Percentiles rank a stretch among this genome's conserved stretches.
phyloP scores from a whole-genome alignment of 257 asterid species.

The Echites panduratus region DNA sequence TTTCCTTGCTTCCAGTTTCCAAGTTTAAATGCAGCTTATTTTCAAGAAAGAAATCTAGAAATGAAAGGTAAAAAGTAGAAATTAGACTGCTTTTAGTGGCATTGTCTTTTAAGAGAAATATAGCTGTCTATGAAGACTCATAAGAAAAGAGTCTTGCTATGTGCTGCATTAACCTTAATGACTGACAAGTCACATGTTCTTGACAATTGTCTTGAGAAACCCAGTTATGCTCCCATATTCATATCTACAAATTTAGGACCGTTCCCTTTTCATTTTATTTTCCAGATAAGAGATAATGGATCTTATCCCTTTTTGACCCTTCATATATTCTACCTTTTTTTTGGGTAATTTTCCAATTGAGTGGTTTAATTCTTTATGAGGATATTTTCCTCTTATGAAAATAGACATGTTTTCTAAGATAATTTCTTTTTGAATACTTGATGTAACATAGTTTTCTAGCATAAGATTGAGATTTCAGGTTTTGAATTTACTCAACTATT shows the following conservation, averaged over 20 bases:
- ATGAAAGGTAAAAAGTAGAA: slow-evolving; percentile 32
- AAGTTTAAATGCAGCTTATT: slow-evolving; percentile 82
- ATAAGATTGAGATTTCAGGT: background rate
- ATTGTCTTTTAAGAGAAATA: background rate
- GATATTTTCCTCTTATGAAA: too few relatives aligned
- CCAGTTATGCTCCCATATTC: background rate
- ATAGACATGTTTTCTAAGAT: too few relatives aligned
- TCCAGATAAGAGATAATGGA: background rate
- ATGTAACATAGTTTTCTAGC: background rate
- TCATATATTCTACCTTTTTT: too few relatives aligned
- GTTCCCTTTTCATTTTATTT: too few relatives aligned
- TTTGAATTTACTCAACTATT: background rate
- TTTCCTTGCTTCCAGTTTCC: slow-evolving; percentile 65
- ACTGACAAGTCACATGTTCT: background rate
- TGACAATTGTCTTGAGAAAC: background rate
- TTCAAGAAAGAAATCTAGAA: slow-evolving; percentile 70
- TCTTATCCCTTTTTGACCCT: background rate
- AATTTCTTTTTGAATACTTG: too few relatives aligned
- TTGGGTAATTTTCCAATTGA: too few relatives aligned
- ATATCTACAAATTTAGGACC: background rate
- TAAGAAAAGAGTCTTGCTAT: background rate
- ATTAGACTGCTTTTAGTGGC: background rate
- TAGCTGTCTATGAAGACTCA: background rate
- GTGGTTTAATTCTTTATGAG: too few relatives aligned
- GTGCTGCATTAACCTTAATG: background rate